These are phyloP conservation scores for Voacanga thouarsii DNA, from an alignment of 257 asterid genomes.

Conservation along the genomic window DNA sequence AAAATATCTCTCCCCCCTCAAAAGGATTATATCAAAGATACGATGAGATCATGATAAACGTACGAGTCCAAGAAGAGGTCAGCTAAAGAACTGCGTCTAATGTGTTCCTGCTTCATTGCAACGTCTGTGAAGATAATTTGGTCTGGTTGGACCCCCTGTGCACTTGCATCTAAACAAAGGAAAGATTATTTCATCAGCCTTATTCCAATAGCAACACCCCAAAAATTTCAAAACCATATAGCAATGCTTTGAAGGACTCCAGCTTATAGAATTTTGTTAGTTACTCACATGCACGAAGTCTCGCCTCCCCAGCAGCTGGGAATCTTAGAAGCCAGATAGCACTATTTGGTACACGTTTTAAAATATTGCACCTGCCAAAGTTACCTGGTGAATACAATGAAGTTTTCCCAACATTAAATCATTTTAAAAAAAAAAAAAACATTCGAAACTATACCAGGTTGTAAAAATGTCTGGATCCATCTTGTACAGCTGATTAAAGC, in stretches of 20 bases:
- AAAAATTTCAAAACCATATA: background rate
- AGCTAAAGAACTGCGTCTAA: conserved; percentile 91
- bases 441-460: conserved; percentile 56
- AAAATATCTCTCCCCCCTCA: background rate
- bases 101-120: conserved; percentile 98
- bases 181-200: conserved; percentile 11
- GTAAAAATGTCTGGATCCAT: conserved; percentile 94
- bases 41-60: conserved; percentile 12
- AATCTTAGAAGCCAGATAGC: conserved; percentile 96
- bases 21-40: background rate
- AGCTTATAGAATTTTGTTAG: background rate
- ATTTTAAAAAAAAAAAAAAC: background rate
- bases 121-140: conserved; percentile 94
- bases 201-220: background rate
- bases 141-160: conserved; percentile 93
- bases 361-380: conserved; percentile 89
- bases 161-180: conserved; percentile 69
- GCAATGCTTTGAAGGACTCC: background rate
- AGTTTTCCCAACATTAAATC: background rate
- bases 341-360: conserved; percentile 95
- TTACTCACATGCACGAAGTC: conserved; percentile 79
- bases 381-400: conserved; percentile 9
- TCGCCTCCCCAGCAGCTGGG: conserved; percentile 98
- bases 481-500: conserved; percentile 99
- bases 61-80: conserved; percentile 96